phyloP scores from a whole-genome alignment of 2,329 filamentous ascomycete species.

The Nigrograna mackinnonii region DNA sequence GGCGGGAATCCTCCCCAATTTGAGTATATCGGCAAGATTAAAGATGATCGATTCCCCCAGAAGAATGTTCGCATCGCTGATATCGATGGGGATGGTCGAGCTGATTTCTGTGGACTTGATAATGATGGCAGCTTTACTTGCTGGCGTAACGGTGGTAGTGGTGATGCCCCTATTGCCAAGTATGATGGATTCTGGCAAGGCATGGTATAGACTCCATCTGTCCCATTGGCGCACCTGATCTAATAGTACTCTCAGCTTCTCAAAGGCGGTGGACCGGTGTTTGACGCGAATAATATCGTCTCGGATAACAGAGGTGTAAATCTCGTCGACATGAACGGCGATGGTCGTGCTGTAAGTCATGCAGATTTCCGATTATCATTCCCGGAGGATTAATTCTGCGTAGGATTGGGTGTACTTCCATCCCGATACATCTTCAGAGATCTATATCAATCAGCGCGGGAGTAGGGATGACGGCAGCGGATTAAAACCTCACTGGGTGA shows the following conservation, averaged over 20 bases:
- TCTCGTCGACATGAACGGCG: constrained; percentile 28
- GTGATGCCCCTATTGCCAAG: constrained; percentile 19
- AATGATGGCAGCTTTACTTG: constrained; percentile 27
- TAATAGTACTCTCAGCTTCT: background rate
- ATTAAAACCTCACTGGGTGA: too few relatives aligned
- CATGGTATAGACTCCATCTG: too few relatives aligned
- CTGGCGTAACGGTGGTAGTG: constrained; percentile 37
- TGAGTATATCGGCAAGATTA: constrained; percentile 18
- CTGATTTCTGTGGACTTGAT: constrained; percentile 36
- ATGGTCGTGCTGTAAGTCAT: constrained; percentile 16
- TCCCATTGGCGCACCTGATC: too few relatives aligned
- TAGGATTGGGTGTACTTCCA: constrained; percentile 22
- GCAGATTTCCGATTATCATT: too few relatives aligned
- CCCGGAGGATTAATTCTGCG: too few relatives aligned
- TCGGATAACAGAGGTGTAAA: constrained; percentile 7
- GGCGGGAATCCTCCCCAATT: constrained; percentile 25
- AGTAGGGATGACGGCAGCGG: too few relatives aligned
- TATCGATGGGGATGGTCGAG: constrained; percentile 38
- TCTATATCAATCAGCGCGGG: constrained; percentile 18
- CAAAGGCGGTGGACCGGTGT: constrained; percentile 3
- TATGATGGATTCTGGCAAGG: constrained; percentile 35
- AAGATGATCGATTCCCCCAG: constrained; percentile 6
- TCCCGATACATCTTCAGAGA: constrained; percentile 8
- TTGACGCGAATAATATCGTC: constrained; percentile 5
- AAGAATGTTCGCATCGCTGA: constrained; percentile 33